phyloP scores from a whole-genome alignment of 345 rosid species.

The Gossypium stocksii region DNA sequence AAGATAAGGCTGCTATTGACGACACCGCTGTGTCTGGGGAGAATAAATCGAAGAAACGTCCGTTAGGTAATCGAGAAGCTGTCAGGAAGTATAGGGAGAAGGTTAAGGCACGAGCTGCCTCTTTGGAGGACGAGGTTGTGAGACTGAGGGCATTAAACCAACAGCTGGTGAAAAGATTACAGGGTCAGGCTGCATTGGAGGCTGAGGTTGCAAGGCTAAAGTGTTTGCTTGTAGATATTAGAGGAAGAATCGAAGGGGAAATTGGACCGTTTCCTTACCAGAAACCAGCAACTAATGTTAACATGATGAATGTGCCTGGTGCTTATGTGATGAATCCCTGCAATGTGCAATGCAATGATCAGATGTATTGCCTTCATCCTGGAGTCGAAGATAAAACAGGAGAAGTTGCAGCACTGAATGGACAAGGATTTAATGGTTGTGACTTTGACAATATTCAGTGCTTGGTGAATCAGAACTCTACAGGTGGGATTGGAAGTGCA shows the following conservation, averaged over 20 bases:
- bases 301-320: conserved; percentile 32
- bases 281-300: conserved; percentile 42
- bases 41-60: conserved; percentile 64
- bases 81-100: conserved; percentile 95
- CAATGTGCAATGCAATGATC: conserved; percentile 67
- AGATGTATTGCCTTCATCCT: conserved; percentile 60
- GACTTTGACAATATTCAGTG: conserved; percentile 71
- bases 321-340: conserved; percentile 79
- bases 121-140: conserved; percentile 81
- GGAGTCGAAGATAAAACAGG: conserved; percentile 44
- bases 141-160: conserved; percentile 72
- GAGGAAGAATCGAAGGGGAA: conserved; percentile 97
- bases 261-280: conserved; percentile 95
- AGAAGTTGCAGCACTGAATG: conserved; percentile 43
- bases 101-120: conserved; percentile 94
- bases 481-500: conserved; percentile 39
- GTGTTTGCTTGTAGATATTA: conserved; percentile 91
- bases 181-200: conserved; percentile 82
- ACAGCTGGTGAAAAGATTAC: conserved; percentile 81
- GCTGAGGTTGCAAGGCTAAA: conserved; percentile 87
- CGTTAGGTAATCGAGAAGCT: conserved; percentile 79
- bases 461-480: conserved; percentile 49
- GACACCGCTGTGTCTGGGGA: conserved; percentile 74
- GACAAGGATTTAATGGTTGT: conserved; percentile 48
- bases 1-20: conserved; percentile 63